phyloP scores from a whole-genome alignment of 768 basidiomycete genomes.

The Tephrocybe sp. region DNA sequence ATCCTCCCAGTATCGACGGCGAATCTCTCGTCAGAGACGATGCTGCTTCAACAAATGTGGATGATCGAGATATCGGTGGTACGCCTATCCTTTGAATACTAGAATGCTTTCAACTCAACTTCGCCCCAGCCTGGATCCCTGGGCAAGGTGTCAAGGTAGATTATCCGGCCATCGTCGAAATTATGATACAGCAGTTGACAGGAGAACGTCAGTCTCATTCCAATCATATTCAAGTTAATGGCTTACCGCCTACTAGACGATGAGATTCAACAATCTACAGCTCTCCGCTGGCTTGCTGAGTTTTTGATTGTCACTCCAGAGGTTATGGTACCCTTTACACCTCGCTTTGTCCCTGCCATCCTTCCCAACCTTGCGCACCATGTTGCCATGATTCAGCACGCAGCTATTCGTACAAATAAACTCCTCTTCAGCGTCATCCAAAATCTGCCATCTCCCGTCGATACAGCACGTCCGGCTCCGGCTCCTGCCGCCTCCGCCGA shows the following conservation, averaged over 20 bases:
- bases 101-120: slow-evolving; percentile 10
- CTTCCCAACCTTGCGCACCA: slow-evolving; percentile 95
- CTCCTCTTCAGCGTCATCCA: slow-evolving; percentile 85
- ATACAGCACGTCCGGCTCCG: slow-evolving; percentile 30
- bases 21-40: slow-evolving; percentile 46
- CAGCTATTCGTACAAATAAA: slow-evolving; percentile 85
- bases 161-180: slow-evolving; percentile 90
- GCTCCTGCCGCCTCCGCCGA: slow-evolving; percentile 27
- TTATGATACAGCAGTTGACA: slow-evolving; percentile 84
- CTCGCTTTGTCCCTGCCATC: slow-evolving; percentile 89
- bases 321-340: slow-evolving; percentile 93
- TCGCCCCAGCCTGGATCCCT: slow-evolving; percentile 73
- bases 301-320: slow-evolving; percentile 87
- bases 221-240: slow-evolving; percentile 1
- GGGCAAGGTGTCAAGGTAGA: slow-evolving; percentile 94
- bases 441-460: slow-evolving; percentile 72
- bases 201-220: slow-evolving; percentile 64
- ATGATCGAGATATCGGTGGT: slow-evolving; percentile 69
- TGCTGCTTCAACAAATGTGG: slow-evolving; percentile 39
- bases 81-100: slow-evolving; percentile 17
- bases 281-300: slow-evolving; percentile 91
- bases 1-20: slow-evolving; percentile 35
- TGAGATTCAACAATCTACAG: slow-evolving; percentile 92
- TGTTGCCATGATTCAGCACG: slow-evolving; percentile 82
- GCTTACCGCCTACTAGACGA: slow-evolving; percentile 61